A percentile compares a stretch with the other conserved stretches of the same genome.
These are phyloP conservation scores for Annona squamosa DNA, from an alignment of 164 flowering plant genomes.

Conservation along the genomic window DNA sequence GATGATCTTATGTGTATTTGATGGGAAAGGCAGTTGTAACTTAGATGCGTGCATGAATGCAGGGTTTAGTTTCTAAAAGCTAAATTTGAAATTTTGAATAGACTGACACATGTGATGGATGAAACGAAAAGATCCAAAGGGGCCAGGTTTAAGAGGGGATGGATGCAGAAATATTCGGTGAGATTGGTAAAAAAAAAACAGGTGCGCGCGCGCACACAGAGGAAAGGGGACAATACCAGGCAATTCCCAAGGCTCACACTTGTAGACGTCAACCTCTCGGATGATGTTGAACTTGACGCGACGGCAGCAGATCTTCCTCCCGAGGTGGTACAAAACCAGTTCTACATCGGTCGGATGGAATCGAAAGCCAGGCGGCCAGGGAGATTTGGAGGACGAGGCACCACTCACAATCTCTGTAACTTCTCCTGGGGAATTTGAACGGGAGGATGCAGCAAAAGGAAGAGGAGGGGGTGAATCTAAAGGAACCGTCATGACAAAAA, in stretches of 20 bases:
- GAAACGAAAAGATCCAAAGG: no score
- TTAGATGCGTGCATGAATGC: no score
- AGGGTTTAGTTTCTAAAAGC: no score
- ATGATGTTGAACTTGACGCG: conserved; percentile 17
- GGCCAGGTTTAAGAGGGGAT: no score
- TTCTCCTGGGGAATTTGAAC: background rate
- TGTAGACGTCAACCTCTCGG: conserved; percentile 26
- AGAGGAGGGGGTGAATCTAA: no score
- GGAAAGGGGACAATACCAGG: conserved; percentile 17
- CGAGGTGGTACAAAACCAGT: conserved; percentile 24
- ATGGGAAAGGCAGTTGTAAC: no score
- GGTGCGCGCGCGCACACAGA: background rate
- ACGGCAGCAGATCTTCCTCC: conserved; percentile 26
- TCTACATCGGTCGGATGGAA: conserved; percentile 36
- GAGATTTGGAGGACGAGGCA: background rate
- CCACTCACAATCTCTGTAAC: conserved; percentile 4
- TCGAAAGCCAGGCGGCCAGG: conserved; percentile 35
- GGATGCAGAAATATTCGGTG: background rate
- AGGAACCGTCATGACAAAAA: no score
- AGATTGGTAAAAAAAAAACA: background rate
- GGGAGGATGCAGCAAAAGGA: background rate
- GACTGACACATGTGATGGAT: no score
- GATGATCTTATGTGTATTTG: no score
- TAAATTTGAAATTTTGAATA: no score
- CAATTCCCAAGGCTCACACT: conserved; percentile 32